Evolutionary conservation across 805 yeast genomes (phyloP), one percentile per base, ranked within the genome.

Genomic region (Sugiyamaella chiloensis): DNA sequence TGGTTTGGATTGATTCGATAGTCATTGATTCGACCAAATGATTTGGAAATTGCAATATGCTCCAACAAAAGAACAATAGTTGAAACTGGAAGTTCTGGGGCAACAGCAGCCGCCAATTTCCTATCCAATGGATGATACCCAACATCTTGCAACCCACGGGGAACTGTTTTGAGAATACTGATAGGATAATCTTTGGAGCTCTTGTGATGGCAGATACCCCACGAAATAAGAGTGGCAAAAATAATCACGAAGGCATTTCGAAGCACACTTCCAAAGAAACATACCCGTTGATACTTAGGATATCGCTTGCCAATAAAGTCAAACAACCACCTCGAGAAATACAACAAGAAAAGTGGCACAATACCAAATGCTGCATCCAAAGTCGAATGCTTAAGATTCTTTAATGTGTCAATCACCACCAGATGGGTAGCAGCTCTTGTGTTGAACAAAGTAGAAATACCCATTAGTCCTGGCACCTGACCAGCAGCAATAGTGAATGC

Each of bases 1-100:
- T 90, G 97, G 68, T 90, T 91, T 42, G 97, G 96, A 51, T 83
- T 78, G 59, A 90, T 83, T 59, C 87, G 87, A 69, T 90, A 90
- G 64, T 87, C 96, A 63, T 90, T 89, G 56, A 89, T 71, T 68
- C 97, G 79, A 47, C 96, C 97, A 62, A 90, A 90, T 1, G 96
- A 87, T 67, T 89, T 90, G 44, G 97, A 75, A 58, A 90, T 90
- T 44, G 97, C 89, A 62, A 90, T 90, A 65, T 90, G 97, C 66
- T 90, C 97, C 57, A 90, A 74, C 54, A 90, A 76, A 58, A 90
- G 74, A 51, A 90, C 81, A 57, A 90, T 84, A 17, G 83, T 77
- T 12, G 96, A 84, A 40, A 90, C 91, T 6, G 97, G 97, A 42
- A 90, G 69, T 59, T 89, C 91, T 2, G 83, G 68, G 11, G 86